phyloP scores from a whole-genome alignment of 2,329 filamentous ascomycete genomes.

The Pseudogymnoascus sp. region DNA sequence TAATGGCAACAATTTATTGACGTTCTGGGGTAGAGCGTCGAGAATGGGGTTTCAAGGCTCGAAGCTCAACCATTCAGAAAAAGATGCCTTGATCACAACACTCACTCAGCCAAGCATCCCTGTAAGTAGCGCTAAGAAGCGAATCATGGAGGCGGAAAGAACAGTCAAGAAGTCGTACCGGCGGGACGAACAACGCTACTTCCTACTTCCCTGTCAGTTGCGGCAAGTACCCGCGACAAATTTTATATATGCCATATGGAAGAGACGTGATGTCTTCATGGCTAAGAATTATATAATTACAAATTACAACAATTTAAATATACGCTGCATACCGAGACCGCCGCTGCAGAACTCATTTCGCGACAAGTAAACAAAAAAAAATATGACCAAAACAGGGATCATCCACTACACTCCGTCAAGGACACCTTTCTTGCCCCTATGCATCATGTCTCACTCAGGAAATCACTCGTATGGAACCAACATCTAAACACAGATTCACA shows the following conservation, averaged over 20 bases:
- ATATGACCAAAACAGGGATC: neutral
- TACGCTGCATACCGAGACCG: neutral
- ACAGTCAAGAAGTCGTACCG: constrained; percentile 7
- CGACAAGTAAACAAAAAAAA: neutral
- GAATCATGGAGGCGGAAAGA: constrained; percentile 10
- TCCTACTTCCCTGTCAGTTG: constrained; percentile 2
- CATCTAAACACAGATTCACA: constrained; percentile 4
- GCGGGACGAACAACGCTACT: constrained; percentile 5
- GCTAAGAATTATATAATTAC: neutral
- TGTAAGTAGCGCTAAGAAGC: constrained; percentile 10
- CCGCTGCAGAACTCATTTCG: neutral
- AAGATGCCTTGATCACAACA: constrained; percentile 12
- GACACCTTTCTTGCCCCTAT: constrained; percentile 1
- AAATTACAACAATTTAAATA: neutral
- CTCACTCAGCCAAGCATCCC: constrained; percentile 6
- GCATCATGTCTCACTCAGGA: constrained; percentile 6
- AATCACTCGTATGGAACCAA: neutral
- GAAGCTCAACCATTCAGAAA: constrained; percentile 9
- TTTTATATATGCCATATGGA: neutral
- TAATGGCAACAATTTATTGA: constrained; percentile 5
- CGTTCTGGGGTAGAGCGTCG: neutral
- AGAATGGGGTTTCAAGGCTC: neutral
- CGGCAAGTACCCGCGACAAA: constrained; percentile 6
- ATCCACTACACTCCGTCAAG: neutral
- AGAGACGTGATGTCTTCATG: neutral